These are phyloP conservation scores for Blastocystis sp. DNA, from an alignment of 352 stramenopile genomes.

Conservation along the genomic window DNA sequence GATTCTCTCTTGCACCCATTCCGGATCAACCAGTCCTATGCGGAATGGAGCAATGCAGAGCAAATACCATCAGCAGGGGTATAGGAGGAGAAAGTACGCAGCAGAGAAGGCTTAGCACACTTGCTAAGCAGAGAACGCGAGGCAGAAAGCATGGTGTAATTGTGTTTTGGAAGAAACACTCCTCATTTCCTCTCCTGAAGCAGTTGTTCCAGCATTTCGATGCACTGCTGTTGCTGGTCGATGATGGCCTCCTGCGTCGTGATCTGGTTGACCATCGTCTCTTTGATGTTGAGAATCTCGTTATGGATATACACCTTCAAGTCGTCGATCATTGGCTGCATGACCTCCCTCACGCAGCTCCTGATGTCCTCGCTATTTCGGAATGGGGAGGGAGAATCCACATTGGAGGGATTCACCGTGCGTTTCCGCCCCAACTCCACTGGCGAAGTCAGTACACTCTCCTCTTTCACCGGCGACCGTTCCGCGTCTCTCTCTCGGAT, in stretches of 20 bases:
- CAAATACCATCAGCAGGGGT: slow-evolving; percentile 53
- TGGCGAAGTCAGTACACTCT: too few relatives aligned
- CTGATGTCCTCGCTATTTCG: background rate
- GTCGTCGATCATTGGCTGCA: slow-evolving; percentile 48
- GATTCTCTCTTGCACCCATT: slow-evolving; percentile 64
- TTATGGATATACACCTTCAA: slow-evolving; percentile 37
- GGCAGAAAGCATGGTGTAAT: slow-evolving; percentile 17
- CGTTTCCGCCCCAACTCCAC: background rate
- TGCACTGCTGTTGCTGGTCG: slow-evolving; percentile 29
- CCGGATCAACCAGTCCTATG: slow-evolving; percentile 63
- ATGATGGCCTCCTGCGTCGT: slow-evolving; percentile 50
- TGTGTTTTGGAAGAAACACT: slow-evolving; percentile 34
- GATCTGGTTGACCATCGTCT: slow-evolving; percentile 41
- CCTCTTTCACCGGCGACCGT: too few relatives aligned
- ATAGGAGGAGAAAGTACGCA: slow-evolving; percentile 60
- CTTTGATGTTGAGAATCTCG: slow-evolving; percentile 43
- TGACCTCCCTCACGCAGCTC: slow-evolving; percentile 1
- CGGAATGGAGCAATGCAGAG: background rate
- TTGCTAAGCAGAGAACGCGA: slow-evolving; percentile 5
- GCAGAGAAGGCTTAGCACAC: background rate
- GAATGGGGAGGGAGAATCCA: background rate
- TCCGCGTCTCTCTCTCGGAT: too few relatives aligned
- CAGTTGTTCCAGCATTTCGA: slow-evolving; percentile 7
- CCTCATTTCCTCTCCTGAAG: slow-evolving; percentile 3
- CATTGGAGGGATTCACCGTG: background rate